Conservation (phyloP, 2,329 filamentous ascomycete species). For the Aspergillus brunneoviolaceus region DNA sequence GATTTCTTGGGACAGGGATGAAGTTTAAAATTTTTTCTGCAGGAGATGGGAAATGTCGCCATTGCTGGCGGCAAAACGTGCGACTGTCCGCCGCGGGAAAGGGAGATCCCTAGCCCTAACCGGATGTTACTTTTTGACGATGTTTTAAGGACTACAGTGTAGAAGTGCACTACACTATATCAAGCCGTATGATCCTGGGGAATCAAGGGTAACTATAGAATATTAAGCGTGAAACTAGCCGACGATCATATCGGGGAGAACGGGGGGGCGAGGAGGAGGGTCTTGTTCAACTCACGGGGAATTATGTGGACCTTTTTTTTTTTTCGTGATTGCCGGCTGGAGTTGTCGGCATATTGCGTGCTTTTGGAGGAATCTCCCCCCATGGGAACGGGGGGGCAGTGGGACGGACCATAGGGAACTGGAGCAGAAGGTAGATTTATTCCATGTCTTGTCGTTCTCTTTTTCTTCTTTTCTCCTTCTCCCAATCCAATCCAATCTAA, state of each 20-base stretch:
- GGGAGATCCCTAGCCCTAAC: not conserved
- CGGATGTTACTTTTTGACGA: not conserved
- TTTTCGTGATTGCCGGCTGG: conserved; percentile 1
- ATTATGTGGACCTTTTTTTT: not conserved
- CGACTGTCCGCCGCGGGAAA: not conserved
- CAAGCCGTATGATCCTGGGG: not conserved
- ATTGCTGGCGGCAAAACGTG: not conserved
- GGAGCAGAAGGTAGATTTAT: not conserved
- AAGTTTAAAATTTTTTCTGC: not conserved
- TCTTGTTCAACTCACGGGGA: not conserved
- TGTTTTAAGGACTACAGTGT: no score
- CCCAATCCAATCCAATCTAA: no score
- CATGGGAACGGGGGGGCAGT: conserved; percentile 3
- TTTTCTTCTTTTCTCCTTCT: not conserved
- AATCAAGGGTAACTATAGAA: not conserved
- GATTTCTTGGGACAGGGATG: not conserved
- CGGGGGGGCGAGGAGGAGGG: no score
- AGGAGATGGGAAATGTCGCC: not conserved
- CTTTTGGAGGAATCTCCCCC: conserved; percentile 15
- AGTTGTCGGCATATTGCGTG: conserved; percentile 22
- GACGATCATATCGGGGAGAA: not conserved
- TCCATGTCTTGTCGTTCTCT: not conserved
- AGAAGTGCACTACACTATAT: no score
- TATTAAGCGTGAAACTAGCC: conserved; percentile 6
- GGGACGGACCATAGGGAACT: not conserved